Base-by-base conservation (phyloP, 1,139 yeast genomes). In the Wickerhamomyces sp. region DNA sequence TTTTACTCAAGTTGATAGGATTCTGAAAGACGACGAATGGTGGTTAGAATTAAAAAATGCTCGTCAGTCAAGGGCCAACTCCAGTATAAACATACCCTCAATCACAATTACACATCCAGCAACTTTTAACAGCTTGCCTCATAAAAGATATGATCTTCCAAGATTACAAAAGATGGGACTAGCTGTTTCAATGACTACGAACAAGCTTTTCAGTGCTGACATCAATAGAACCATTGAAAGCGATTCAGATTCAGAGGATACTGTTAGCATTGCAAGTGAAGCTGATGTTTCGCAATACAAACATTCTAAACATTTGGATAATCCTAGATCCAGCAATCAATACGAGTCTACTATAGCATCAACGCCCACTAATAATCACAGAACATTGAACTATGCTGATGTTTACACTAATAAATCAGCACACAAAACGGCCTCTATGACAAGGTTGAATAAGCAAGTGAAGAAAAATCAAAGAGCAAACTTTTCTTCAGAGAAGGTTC, bases 401-500 rank as follows among this genome's bases (percentile, higher is more conserved):
- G 4, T 18, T 3, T 12, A 24, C 6, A 12, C n/a, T 12, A 29
- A 19, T 7, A 16, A n/a, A 27, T 5, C 17, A 6, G 7, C 47
- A 56, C 28, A 59, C 59, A 44, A 67, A 18, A 10, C 39, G 1
- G 19, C 35, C 3, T 30, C 44, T 7, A 34, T 44, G 18, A 18
- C 47, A 4, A 33, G 43, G 18, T 22, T 49, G 47, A 34, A 47
- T 39, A 30, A 40, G 27, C 33, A 48, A 54, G 29, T n/a, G 17
- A 45, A 64, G 67, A 36, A 68, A 60, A 58, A 67, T 59, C 55
- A 63, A 21, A 69, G 78, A 36, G 94, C 95, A 0, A 80, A 81
- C 40, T 88, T 88, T 55, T 77, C 87, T 31, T 85, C 95, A 1
- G 81, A 79, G 37, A 82, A 88, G 35, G 74, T 86, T 39, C 96